A percentile compares a stretch with the other conserved stretches of the same genome.
Evolutionary conservation across 2,329 filamentous ascomycete genomes (phyloP).

Genomic region (Exserohilum rostratum): DNA sequence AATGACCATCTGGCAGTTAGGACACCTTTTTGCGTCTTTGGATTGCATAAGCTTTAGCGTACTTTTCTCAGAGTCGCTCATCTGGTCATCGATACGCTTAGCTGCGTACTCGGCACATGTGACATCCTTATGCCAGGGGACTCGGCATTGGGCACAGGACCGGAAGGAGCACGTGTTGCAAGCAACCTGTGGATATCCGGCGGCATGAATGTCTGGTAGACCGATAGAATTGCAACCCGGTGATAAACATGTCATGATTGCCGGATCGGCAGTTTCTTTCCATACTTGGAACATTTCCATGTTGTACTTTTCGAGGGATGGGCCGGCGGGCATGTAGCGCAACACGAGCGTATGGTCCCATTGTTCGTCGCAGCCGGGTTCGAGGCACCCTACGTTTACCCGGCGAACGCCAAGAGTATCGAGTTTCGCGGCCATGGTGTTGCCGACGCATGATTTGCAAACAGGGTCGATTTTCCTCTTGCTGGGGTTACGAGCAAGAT

Average conservation of each 20-base stretch:
- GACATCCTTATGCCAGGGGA: conserved; percentile 32
- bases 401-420: conserved; percentile 29
- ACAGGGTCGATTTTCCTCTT: conserved; percentile 30
- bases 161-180: conserved; percentile 28
- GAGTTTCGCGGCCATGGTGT: conserved; percentile 26
- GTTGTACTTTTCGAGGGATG: conserved; percentile 31
- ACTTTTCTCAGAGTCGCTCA: conserved; percentile 30
- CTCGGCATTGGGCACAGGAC: conserved; percentile 28
- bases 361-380: conserved; percentile 25
- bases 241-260: conserved; percentile 23
- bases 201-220: conserved; percentile 18
- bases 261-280: conserved; percentile 14
- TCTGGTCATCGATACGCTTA: conserved; percentile 22
- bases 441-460: conserved; percentile 35
- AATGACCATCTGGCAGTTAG: conserved; percentile 39
- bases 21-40: conserved; percentile 36
- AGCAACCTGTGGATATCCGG: conserved; percentile 35
- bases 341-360: conserved; percentile 30
- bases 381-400: conserved; percentile 29
- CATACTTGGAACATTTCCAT: conserved; percentile 32
- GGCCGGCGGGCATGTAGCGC: conserved; percentile 24
- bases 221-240: conserved; percentile 20
- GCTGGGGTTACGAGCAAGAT: conserved; percentile 29
- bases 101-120: conserved; percentile 33
- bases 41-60: conserved; percentile 32